Percentiles rank a stretch among this genome's conserved stretches.
These are phyloP conservation scores for Aureococcus anophagefferens DNA, from an alignment of 108 stramenopile genomes.

Conservation along the genomic window DNA sequence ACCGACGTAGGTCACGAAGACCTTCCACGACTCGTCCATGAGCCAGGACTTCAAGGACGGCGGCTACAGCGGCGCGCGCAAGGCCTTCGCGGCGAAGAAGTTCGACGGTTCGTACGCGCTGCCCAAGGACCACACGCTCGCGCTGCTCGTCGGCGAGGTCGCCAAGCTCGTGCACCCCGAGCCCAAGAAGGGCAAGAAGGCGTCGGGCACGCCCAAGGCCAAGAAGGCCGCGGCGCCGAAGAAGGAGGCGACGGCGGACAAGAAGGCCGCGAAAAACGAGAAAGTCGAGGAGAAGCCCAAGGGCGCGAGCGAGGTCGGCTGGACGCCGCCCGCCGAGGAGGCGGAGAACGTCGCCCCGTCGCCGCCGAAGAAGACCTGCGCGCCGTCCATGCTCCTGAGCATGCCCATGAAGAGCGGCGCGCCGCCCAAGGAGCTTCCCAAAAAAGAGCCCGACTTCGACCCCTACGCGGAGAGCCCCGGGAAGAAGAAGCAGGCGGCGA, in stretches of 20 bases:
- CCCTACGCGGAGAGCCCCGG: too few relatives aligned
- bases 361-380: too few relatives aligned
- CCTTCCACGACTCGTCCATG: too few relatives aligned
- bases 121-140: neutral
- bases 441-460: neutral
- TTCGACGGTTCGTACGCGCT: neutral
- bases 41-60: too few relatives aligned
- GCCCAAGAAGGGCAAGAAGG: neutral
- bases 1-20: too few relatives aligned
- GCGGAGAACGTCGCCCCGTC: too few relatives aligned
- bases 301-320: neutral
- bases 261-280: too few relatives aligned
- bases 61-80: too few relatives aligned
- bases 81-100: too few relatives aligned
- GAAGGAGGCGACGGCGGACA: neutral
- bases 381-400: neutral
- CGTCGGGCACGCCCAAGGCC: neutral
- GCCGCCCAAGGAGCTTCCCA: neutral
- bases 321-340: too few relatives aligned
- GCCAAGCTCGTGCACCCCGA: neutral
- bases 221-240: neutral
- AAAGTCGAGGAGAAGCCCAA: neutral
- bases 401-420: neutral
- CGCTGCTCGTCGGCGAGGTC: neutral
- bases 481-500: too few relatives aligned